Base-by-base conservation (phyloP, 2,329 filamentous ascomycete genomes). In the Ophiostoma triangulosporum region DNA sequence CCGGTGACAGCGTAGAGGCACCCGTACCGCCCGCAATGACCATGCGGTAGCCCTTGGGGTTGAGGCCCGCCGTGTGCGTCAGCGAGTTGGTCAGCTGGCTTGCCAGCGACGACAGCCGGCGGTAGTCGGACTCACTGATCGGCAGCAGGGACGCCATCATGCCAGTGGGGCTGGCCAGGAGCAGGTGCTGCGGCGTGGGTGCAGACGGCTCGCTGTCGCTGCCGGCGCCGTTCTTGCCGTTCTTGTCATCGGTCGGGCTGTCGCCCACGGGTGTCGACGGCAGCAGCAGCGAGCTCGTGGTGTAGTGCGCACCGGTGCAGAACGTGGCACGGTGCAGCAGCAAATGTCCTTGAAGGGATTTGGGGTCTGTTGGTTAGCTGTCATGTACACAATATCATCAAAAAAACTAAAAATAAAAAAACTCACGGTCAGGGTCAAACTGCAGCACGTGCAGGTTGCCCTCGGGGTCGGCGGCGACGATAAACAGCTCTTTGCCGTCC, bases 371-470 rank as follows among this genome's bases (percentile, higher is more conserved):
- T 3, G 8, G 49, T 38, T 51, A 38, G 51, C 20, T n/a, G n/a
- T n/a, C n/a, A n/a, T n/a, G n/a, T n/a, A 20, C 33, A 33, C 14
- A 3, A 36, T 22, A 51, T 20, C 20, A n/a, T 27, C 33, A 29
- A 12, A 12, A 36, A 33, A 14, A 20, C 3, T 12, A 32, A 38
- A 22, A 29, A 6, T 4, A 17, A 14, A 52, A 29, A 33, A 38
- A 76, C 84, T 68, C 74, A 93, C 88, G 86, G 64, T 97, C 91
- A 0, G 93, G 93, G 63, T 97, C 90, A 63, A 93, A 98, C 67
- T 97, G 88, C 58, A 97, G 70, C 48, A 96, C 77, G 64, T 96
- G 88, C 38, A 98, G 69, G 61, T 93, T 88, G 57, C 86, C 86
- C 61, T 95, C 84, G 33, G 84, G 81, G 65, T 97, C 91, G 12